Percentiles rank a stretch among this genome's conserved stretches.
phyloP scores from a whole-genome alignment of 2,329 filamentous ascomycete genomes.

The Colletotrichum gigasporum region DNA sequence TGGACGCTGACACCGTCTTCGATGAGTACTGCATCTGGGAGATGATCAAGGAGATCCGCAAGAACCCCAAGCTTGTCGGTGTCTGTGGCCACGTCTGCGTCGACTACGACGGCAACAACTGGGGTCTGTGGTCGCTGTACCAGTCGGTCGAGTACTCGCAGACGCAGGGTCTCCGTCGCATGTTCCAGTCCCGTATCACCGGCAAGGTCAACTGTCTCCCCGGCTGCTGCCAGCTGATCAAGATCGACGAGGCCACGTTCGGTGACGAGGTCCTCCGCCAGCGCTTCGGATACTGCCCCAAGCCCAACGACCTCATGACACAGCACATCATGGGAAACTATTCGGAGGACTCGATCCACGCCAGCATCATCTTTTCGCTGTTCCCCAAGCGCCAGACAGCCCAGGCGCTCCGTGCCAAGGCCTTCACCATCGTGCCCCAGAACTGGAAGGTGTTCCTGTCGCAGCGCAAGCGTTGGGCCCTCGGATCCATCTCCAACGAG shows the following conservation, averaged over 20 bases:
- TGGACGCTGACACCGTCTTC: conserved; percentile 60
- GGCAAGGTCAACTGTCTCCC: conserved; percentile 60
- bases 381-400: conserved; percentile 54
- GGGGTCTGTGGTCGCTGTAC: conserved; percentile 56
- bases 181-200: conserved; percentile 59
- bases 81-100: conserved; percentile 60
- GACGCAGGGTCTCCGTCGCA: conserved; percentile 55
- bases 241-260: conserved; percentile 58
- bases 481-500: conserved; percentile 59
- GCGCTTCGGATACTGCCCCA: conserved; percentile 58
- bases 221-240: conserved; percentile 60
- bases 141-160: conserved; percentile 59
- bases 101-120: conserved; percentile 52
- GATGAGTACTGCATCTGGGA: conserved; percentile 54
- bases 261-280: conserved; percentile 55
- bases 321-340: conserved; percentile 59
- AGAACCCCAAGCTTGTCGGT: conserved; percentile 53
- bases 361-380: conserved; percentile 56
- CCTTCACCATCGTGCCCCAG: conserved; percentile 57
- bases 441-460: conserved; percentile 57
- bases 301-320: conserved; percentile 58
- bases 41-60: conserved; percentile 53
- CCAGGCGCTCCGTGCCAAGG: conserved; percentile 56
- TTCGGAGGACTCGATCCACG: conserved; percentile 60
- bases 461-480: conserved; percentile 58